Conservation (phyloP, 1,139 yeast genomes). For the Yamadazyma spencermartinsiae region DNA sequence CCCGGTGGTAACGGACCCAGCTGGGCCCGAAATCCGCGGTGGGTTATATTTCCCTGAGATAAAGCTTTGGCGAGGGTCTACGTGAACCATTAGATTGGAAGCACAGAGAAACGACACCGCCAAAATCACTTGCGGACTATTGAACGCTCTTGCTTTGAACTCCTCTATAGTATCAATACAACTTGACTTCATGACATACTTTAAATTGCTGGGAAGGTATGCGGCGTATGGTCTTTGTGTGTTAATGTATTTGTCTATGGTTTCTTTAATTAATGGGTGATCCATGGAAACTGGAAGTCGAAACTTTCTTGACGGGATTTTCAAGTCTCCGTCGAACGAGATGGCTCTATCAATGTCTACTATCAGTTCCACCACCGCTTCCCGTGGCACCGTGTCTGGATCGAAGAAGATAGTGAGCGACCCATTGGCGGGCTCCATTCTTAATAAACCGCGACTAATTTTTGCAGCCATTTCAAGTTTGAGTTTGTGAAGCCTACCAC, state of each 20-base stretch:
- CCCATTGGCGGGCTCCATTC: slow-evolving; percentile 9
- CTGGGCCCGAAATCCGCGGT: slow-evolving; percentile 8
- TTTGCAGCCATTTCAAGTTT: slow-evolving; percentile 3
- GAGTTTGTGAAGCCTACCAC: slow-evolving; percentile 7
- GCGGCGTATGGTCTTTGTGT: slow-evolving; percentile 10
- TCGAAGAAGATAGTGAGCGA: slow-evolving; percentile 7
- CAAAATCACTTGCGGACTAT: slow-evolving; percentile 8
- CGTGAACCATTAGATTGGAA: slow-evolving; percentile 8
- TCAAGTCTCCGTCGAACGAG: slow-evolving; percentile 3
- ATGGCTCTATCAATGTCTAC: slow-evolving; percentile 2
- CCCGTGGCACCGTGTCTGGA: slow-evolving; percentile 2
- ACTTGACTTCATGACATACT: slow-evolving; percentile 9
- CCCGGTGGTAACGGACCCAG: slow-evolving; percentile 10
- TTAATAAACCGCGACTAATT: not conserved
- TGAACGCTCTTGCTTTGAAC: slow-evolving; percentile 7
- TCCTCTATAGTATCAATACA: slow-evolving; percentile 9
- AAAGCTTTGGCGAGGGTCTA: slow-evolving; percentile 9
- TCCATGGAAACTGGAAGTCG: slow-evolving; percentile 9
- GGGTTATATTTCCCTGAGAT: slow-evolving; percentile 9
- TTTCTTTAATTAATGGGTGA: slow-evolving; percentile 8
- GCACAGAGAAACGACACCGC: slow-evolving; percentile 11
- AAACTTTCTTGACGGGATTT: slow-evolving; percentile 8
- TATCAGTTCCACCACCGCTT: not conserved
- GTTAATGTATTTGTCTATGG: slow-evolving; percentile 7
- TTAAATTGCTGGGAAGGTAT: slow-evolving; percentile 7